A percentile compares a stretch with the other conserved stretches of the same genome.
Conservation (phyloP, 2,329 filamentous ascomycete species). For the Orbilia ellipsospora region DNA sequence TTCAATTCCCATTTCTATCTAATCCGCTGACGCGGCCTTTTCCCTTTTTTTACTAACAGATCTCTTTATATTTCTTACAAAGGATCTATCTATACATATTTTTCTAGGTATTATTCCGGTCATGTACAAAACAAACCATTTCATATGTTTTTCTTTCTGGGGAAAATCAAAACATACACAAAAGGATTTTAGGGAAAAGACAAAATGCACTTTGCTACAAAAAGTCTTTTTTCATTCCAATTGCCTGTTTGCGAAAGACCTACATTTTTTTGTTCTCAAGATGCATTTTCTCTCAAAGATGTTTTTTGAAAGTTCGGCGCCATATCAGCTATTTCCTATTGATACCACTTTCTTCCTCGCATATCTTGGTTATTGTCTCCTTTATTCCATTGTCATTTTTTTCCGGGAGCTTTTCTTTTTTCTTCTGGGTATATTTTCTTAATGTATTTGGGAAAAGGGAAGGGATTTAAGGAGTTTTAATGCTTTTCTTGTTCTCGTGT, state of each 20-base stretch:
- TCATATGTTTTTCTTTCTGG: constrained; percentile 18
- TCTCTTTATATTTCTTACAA: constrained; percentile 51
- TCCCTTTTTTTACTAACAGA: constrained; percentile 18
- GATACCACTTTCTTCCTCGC: constrained; percentile 39
- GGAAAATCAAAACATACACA: constrained; percentile 26
- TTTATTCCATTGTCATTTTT: constrained; percentile 6
- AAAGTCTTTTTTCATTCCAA: constrained; percentile 37
- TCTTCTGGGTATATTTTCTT: constrained; percentile 40
- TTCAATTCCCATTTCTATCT: constrained; percentile 14
- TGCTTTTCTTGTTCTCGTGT: constrained; percentile 15
- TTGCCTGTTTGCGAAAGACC: constrained; percentile 5
- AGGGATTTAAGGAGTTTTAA: constrained; percentile 40
- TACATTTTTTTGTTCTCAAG: constrained; percentile 4
- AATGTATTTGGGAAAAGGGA: constrained; percentile 40
- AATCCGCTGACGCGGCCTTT: constrained; percentile 21
- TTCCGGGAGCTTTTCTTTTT: constrained; percentile 15
- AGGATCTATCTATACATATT: constrained; percentile 30
- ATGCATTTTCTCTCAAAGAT: neutral
- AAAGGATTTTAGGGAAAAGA: constrained; percentile 40
- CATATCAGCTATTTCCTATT: constrained; percentile 46
- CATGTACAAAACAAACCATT: constrained; percentile 54
- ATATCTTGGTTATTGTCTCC: constrained; percentile 47
- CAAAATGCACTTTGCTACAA: constrained; percentile 45
- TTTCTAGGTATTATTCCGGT: constrained; percentile 31
- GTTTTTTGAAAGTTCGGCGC: constrained; percentile 41